phyloP scores from a whole-genome alignment of 306 rosid species.

The Albizia julibrissin region DNA sequence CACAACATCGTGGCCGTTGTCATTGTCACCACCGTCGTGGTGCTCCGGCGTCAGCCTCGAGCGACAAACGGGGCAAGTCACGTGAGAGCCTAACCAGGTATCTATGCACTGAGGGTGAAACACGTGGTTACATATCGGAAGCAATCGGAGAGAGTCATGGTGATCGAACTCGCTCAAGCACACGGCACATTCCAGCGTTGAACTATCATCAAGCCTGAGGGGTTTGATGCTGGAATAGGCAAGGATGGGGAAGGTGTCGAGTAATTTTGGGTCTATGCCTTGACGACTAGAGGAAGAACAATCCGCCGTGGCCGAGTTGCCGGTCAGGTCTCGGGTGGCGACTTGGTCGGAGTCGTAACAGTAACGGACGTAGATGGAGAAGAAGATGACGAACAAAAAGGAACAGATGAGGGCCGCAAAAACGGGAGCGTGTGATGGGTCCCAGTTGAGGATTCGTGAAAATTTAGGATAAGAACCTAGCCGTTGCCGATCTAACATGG shows the following conservation, averaged over 20 bases:
- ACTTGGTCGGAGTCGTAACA: background rate
- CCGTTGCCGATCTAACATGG: slow-evolving; percentile 14
- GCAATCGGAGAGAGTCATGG: slow-evolving; percentile 48
- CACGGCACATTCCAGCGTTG: slow-evolving; percentile 53
- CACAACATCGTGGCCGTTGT: background rate
- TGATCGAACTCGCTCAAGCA: slow-evolving; percentile 57
- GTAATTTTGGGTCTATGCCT: slow-evolving; percentile 47
- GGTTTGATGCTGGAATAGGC: slow-evolving; percentile 49
- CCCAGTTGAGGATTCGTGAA: background rate
- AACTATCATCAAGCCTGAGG: slow-evolving; percentile 43
- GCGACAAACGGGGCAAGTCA: slow-evolving; percentile 67
- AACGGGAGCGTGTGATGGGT: slow-evolving; percentile 23
- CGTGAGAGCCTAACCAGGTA: slow-evolving; percentile 53
- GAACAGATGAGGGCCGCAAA: background rate
- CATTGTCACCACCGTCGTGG: background rate
- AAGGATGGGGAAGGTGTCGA: slow-evolving; percentile 47
- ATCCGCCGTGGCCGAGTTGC: background rate
- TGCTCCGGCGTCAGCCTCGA: slow-evolving; percentile 10
- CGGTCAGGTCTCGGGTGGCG: background rate
- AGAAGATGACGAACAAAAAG: slow-evolving; percentile 29
- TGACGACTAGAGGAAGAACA: background rate
- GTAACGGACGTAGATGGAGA: slow-evolving; percentile 29
- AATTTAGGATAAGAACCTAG: background rate
- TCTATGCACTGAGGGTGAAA: slow-evolving; percentile 50
- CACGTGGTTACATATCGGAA: slow-evolving; percentile 34